Base-by-base conservation (phyloP, 2,329 filamentous ascomycete genomes). In the Balansia obtecta region DNA sequence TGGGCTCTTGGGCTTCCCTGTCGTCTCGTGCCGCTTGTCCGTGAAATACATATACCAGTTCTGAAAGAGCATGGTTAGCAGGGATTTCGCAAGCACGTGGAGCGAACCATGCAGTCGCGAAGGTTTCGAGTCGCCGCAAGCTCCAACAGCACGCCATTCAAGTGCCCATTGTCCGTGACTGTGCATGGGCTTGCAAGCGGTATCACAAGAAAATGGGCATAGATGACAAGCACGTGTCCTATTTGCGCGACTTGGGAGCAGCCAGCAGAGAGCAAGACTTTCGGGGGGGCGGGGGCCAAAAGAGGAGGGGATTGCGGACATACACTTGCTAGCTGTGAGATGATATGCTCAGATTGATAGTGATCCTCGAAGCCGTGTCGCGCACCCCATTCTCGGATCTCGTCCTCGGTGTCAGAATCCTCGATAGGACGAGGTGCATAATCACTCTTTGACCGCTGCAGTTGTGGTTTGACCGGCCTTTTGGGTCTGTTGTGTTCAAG, bases 31-130 rank as follows among this genome's bases (percentile, higher is more conserved):
- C 49, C 91, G 85, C 68, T 97, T 97, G 68, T 98, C 93, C 55
- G 91, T 96, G 68, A 87, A 98, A 70, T 98, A 98, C 91, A 97
- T 97, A 73, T 95, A 97, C 81, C 95, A 98, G 58, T 88, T 94
- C 86, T 95, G 67, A 30, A 40, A 46, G 12, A 30, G 30, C 46
- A 51, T 44, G 20, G 42, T 51, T 41, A 51, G 52, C 45, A 46
- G 37, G 20, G 13, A 42, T 7, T 7, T 20, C n/a, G 42, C 9
- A 10, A 30, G 22, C 30, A 9, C n/a, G 34, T 27, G 33, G 27
- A 20, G 8, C 5, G 27, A 39, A 45, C 9, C 4, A 9, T 15
- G 27, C 13, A 43, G 44, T 33, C 12, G 10, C 46, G 33, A 42
- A 20, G 7, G 16, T 6, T 34, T 8, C 46, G 30, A 27, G 30